Evolutionary conservation across 1,284 basidiomycete species (phyloP).

Genomic region (Cerrena zonata): DNA sequence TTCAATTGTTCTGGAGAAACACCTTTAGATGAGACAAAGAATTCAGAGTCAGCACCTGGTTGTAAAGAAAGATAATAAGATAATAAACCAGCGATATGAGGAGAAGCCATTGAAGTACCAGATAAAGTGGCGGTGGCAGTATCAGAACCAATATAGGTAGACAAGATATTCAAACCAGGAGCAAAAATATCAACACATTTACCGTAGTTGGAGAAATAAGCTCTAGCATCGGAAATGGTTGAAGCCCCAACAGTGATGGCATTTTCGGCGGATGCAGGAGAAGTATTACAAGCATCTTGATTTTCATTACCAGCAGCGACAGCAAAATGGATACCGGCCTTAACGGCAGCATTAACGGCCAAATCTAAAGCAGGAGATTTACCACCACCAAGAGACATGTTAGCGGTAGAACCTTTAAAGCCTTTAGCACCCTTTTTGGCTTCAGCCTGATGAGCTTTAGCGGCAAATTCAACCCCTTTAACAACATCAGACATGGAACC

Average conservation of each 20-base stretch:
- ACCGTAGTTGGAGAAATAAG: slow-evolving; percentile 75
- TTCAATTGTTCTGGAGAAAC: too few relatives aligned
- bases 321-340: slow-evolving; percentile 85
- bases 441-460: slow-evolving; percentile 54
- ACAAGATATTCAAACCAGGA: slow-evolving; percentile 65
- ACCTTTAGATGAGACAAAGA: too few relatives aligned
- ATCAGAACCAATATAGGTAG: slow-evolving; percentile 61
- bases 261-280: slow-evolving; percentile 60
- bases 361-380: slow-evolving; percentile 85
- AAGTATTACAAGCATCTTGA: slow-evolving; percentile 61
- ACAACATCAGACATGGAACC: slow-evolving; percentile 97
- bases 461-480: slow-evolving; percentile 82
- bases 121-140: slow-evolving; percentile 60
- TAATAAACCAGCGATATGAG: slow-evolving; percentile 58
- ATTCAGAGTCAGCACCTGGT: slow-evolving; percentile 37
- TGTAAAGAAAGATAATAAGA: slow-evolving; percentile 71
- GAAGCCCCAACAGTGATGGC: slow-evolving; percentile 78
- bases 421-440: slow-evolving; percentile 58
- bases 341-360: slow-evolving; percentile 82
- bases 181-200: slow-evolving; percentile 72
- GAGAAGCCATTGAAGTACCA: slow-evolving; percentile 56
- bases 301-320: slow-evolving; percentile 81
- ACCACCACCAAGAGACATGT: slow-evolving; percentile 96
- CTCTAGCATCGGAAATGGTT: slow-evolving; percentile 63
- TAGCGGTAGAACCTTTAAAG: slow-evolving; percentile 90